Conservation (phyloP, 2,329 filamentous ascomycete species). For the Amauroascus verrucosus region DNA sequence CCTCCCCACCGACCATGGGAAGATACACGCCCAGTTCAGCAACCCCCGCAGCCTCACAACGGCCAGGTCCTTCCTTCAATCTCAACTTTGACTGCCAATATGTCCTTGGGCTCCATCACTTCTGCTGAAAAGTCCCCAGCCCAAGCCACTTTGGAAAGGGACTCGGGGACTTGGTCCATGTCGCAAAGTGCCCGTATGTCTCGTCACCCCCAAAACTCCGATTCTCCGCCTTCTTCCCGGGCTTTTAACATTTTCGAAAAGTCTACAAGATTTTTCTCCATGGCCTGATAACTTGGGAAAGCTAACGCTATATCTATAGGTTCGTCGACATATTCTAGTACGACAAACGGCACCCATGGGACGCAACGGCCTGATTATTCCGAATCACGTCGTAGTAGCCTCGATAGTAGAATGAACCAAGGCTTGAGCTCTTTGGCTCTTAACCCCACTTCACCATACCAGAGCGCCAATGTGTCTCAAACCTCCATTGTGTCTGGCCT, state of each 20-base stretch:
- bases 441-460: constrained; percentile 40
- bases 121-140: constrained; percentile 35
- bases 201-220: too few relatives aligned
- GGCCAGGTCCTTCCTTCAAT: constrained; percentile 39
- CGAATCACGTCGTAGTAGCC: constrained; percentile 41
- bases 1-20: constrained; percentile 39
- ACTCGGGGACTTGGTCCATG: constrained; percentile 52
- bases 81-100: constrained; percentile 38
- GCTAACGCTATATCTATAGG: constrained; percentile 24
- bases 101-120: constrained; percentile 25
- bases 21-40: constrained; percentile 27
- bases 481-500: constrained; percentile 25
- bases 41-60: constrained; percentile 31
- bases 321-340: constrained; percentile 41
- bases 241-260: background rate
- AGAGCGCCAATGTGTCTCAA: constrained; percentile 39
- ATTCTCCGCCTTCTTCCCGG: background rate
- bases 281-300: background rate
- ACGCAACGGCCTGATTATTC: constrained; percentile 31
- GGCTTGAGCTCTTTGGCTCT: constrained; percentile 40
- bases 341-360: constrained; percentile 34
- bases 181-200: constrained; percentile 47
- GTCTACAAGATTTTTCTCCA: background rate
- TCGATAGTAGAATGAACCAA: constrained; percentile 42
- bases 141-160: constrained; percentile 40